Conservation (phyloP, 1,284 basidiomycete genomes). For the Peniophora sp. region DNA sequence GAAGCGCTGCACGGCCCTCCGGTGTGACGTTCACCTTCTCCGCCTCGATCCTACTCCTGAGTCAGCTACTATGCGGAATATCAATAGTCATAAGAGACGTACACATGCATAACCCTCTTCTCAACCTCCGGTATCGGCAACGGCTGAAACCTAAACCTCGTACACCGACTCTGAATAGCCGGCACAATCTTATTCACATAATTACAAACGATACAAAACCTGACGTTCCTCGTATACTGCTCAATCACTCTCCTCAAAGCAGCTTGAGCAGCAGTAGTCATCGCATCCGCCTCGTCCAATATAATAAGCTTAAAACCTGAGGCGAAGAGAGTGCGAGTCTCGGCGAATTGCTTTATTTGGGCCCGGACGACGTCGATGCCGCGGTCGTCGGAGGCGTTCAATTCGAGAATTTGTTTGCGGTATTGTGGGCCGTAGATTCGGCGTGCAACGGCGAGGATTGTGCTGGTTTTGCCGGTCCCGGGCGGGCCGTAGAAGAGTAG, state of each 20-base stretch:
- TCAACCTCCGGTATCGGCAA: slow-evolving; percentile 84
- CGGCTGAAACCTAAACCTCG: slow-evolving; percentile 96
- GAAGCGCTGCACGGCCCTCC: slow-evolving; percentile 83
- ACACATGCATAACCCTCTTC: slow-evolving; percentile 69
- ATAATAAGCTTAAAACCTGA: slow-evolving; percentile 98
- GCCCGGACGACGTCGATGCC: slow-evolving; percentile 98
- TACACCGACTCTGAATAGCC: slow-evolving; percentile 98
- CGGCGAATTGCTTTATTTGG: slow-evolving; percentile 98
- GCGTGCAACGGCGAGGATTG: slow-evolving; percentile 93
- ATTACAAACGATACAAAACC: slow-evolving; percentile 99
- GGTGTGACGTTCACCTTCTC: slow-evolving; percentile 66
- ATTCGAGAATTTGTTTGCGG: slow-evolving; percentile 91
- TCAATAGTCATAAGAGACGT: not conserved
- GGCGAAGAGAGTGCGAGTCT: slow-evolving; percentile 86
- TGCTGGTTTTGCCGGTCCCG: slow-evolving; percentile 96
- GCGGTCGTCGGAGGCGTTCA: slow-evolving; percentile 97
- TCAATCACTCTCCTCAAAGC: slow-evolving; percentile 96
- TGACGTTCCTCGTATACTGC: slow-evolving; percentile 97
- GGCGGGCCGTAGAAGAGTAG: slow-evolving; percentile 97
- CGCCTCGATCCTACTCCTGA: no score
- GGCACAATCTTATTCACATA: slow-evolving; percentile 99
- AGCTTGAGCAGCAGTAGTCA: slow-evolving; percentile 97
- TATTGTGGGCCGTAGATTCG: slow-evolving; percentile 83
- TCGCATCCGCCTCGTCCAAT: slow-evolving; percentile 99
- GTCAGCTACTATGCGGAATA: no score